Base-by-base conservation (phyloP, 495 filamentous ascomycete genomes). In the Lophiotrema nucula region DNA sequence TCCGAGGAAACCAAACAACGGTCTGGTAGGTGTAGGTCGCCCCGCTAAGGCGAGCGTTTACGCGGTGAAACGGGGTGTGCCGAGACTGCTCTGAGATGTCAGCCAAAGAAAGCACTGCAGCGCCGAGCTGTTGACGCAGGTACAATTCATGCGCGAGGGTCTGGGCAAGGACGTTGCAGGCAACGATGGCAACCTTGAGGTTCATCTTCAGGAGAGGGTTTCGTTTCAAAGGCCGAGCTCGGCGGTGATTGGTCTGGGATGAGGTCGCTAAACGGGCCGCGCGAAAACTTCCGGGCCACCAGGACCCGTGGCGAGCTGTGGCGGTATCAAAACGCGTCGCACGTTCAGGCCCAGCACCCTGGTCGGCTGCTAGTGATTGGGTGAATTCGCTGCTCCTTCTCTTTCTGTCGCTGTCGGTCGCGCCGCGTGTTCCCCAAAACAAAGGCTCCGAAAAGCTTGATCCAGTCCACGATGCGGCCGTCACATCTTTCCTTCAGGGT, bases 91-190 rank as follows among this genome's bases (percentile, higher is more conserved):
- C 38, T 26, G 13, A 39, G n/a, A 26, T 48, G 47, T 3, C 23
- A 57, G 44, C 62, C 62, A 65, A 57, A 56, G 54, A 61, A 61
- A 48, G 62, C 24, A 24, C 38, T 35, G 23, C 31, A 27, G 12
- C 18, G 21, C 3, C 47, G 21, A n/a, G 27, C 27, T 25, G 33
- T 38, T 49, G 62, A 60, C 28, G 62, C 56, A 65, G 62, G 62
- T 53, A 60, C 62, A 56, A n/a, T 61, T 50, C 23, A 56, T 54
- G 60, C 59, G 52, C 44, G 39, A 49, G 53, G 26, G 48, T 16
- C 52, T 41, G 44, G 33, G 31, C 46, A 47, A 42, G 23, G 18
- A 54, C 12, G 28, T 47, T 16, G 18, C 21, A 25, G 53, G 19
- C 48, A 21, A 24, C 18, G 33, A 35, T n/a, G 19, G 33, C 43